Base-by-base conservation (phyloP, 2,329 filamentous ascomycete genomes). In the Sarocladium oryzae region DNA sequence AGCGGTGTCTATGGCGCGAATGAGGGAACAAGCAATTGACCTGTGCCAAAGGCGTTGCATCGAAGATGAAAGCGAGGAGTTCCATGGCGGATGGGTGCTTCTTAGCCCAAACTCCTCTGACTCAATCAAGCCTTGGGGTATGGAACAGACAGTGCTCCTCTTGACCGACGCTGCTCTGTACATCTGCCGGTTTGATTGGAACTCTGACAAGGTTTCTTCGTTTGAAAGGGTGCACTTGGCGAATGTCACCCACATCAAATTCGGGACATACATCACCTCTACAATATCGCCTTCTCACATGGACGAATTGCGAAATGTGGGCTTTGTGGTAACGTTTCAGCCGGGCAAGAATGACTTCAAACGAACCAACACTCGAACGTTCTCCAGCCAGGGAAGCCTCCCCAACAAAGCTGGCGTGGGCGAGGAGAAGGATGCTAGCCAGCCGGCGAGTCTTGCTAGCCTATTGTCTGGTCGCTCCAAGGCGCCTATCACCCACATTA, bases 181-280 rank as follows among this genome's bases (percentile, higher is more conserved):
- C 63, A 83, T 89, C 55, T 96, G 91, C 65, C 83, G 88, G 13
- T 91, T 97, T 59, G 90, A 97, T 67, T 97, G 92, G 90, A 87
- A 88, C 56, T 85, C 90, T 7, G 93, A 97, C 69, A 97, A 97
- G 64, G 88, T 99, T 1, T 85, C 86, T 11, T 90, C 87, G 0
- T 97, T 96, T 65, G 91, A 97, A 69, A 79, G 91, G 7, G 83
- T 96, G 13, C 84, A 87, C 53, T 75, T 97, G 7, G 76, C 79
- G 18, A 87, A 89, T 52, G 73, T 99, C 32, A 77, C 79, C 1
- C 76, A 78, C 21, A 81, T 99, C 58, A 84, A 84, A 61, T 81
- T 85, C 54, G 93, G 93, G 18, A 86, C 89, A 0, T 99, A 97
- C 62, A 87, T 99, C 61, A 96, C 90, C 1, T 92, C 86, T 2